Percentiles rank a stretch among this genome's conserved stretches.
Evolutionary conservation across 2,329 filamentous ascomycete genomes (phyloP).

Genomic region (Aurifilum marmelostoma): DNA sequence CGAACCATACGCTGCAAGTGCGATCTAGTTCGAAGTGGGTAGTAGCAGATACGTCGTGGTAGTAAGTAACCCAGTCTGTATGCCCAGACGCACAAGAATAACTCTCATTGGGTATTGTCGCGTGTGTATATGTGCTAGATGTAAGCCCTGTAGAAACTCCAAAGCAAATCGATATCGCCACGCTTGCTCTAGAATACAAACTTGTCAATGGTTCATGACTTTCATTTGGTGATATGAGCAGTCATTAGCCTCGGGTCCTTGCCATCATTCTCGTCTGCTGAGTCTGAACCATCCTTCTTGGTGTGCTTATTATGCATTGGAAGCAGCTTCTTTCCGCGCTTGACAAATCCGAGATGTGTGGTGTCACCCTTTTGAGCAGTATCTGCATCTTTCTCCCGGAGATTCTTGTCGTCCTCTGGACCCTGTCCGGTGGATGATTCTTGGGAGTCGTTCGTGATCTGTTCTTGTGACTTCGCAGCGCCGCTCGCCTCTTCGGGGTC

Average conservation of each 20-base stretch:
- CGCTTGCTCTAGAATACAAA: slow-evolving; percentile 2
- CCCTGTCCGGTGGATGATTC: background rate
- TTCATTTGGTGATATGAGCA: slow-evolving; percentile 18
- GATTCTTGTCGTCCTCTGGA: background rate
- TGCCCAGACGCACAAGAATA: background rate
- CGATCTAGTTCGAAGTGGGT: background rate
- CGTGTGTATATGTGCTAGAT: background rate
- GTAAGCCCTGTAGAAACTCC: background rate
- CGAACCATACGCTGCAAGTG: background rate
- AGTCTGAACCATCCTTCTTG: background rate
- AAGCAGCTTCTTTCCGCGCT: slow-evolving; percentile 24
- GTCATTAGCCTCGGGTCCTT: slow-evolving; percentile 16
- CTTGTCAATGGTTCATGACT: background rate
- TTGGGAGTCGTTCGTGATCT: slow-evolving; percentile 7
- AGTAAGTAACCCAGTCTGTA: background rate
- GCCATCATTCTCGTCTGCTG: background rate
- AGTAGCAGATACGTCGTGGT: background rate
- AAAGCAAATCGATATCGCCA: background rate
- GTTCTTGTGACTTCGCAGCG: slow-evolving; percentile 7
- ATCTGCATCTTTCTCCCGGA: background rate
- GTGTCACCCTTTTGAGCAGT: slow-evolving; percentile 8
- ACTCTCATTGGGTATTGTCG: background rate
- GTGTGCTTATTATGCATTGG: slow-evolving; percentile 6
- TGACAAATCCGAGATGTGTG: slow-evolving; percentile 19
- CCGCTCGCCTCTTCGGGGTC: slow-evolving; percentile 25